These are phyloP conservation scores for Epichloe elymi DNA, from an alignment of 2,329 filamentous ascomycete species.

Conservation along the genomic window DNA sequence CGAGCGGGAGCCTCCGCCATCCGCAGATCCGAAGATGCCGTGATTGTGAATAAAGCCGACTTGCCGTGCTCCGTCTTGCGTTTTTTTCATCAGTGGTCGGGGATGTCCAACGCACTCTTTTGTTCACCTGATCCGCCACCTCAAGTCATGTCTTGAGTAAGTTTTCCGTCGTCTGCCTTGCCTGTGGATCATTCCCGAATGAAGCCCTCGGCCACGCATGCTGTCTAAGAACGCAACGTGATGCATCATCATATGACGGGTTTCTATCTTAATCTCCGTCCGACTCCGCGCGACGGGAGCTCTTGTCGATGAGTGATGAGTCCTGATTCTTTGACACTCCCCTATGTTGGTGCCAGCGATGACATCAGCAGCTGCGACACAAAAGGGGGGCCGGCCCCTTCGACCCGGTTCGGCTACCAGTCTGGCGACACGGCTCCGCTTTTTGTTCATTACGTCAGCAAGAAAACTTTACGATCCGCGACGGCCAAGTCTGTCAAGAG, in stretches of 20 bases:
- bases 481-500: not conserved
- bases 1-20: not conserved
- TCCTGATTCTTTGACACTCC: too few species aligned
- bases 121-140: too few species aligned
- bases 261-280: not conserved
- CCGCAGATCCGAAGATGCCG: constrained; percentile 4
- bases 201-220: not conserved
- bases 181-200: not conserved
- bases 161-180: too few species aligned
- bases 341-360: too few species aligned
- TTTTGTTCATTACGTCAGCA: constrained; percentile 9
- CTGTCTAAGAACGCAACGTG: not conserved
- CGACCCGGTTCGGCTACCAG: not conserved
- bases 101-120: not conserved
- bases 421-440: not conserved
- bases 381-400: too few species aligned
- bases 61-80: not conserved
- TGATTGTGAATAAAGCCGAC: not conserved
- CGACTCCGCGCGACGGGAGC: not conserved
- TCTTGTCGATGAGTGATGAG: not conserved
- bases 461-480: constrained; percentile 9
- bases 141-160: too few species aligned
- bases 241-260: too few species aligned
- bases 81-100: not conserved
- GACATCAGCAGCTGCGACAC: too few species aligned